Base-by-base conservation (phyloP, 768 basidiomycete species). In the Daedaleopsis nitida region DNA sequence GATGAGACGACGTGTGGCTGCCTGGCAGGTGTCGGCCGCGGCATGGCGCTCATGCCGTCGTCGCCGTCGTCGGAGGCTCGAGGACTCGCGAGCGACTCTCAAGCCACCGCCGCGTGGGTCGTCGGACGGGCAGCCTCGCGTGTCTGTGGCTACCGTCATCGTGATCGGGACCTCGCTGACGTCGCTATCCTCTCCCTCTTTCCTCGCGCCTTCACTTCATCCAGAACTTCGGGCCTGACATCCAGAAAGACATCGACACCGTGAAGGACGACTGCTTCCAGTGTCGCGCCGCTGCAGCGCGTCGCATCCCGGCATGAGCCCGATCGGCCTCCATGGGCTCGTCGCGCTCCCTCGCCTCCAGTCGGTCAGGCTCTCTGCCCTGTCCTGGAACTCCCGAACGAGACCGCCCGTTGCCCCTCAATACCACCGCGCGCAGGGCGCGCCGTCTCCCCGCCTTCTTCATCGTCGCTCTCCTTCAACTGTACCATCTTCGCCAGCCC, bases 231-330 rank as follows among this genome's bases (percentile, higher is more conserved):
- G 89, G 86, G 6, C 70, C 77, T 2, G 89, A 91, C 61, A 80
- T 92, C 58, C 84, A 92, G 69, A 80, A 81, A 61, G 84, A 87
- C 68, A 72, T 89, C 60, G 89, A 91, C 74, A 78, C 76, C 44
- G 87, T 90, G 66, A 82, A 90, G 67, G 87, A 91, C 55, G 86
- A 77, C 60, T 92, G 89, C 71, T 86, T 81, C 67, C 82, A 83
- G 49, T 92, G 89, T 72, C 83, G 85, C 39, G 82, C 86, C 58
- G 87, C 88, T 11, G 78, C 78, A 47, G 76, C 74, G 32, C 76
- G 75, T 17, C 71, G 68, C 51, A 45, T 69, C 37, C 70, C 66
- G 19, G 37, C 65, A 32, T 71, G 67, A 69, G 32, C 10, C 32
- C 45, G 56, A 2, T 14, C 51, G 32, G 8, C 21, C 27, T 5